phyloP scores from a whole-genome alignment of 2,329 filamentous ascomycete species.

The Venturia pyrina region DNA sequence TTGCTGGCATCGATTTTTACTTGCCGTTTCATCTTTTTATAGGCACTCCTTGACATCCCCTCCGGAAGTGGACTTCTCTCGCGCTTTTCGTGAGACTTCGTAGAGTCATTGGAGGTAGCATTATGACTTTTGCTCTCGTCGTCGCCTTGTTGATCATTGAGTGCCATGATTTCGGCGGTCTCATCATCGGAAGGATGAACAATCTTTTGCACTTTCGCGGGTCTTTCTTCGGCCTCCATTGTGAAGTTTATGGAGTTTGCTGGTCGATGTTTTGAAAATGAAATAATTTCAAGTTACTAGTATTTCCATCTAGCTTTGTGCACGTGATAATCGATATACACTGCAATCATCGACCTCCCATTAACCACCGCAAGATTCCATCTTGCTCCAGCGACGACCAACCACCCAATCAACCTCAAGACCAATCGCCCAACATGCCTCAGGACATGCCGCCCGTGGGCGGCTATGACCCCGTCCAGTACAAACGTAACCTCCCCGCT shows the following conservation, averaged over 20 bases:
- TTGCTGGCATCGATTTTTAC: constrained; percentile 68
- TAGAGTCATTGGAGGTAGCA: background rate
- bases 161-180: background rate
- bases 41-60: constrained; percentile 69
- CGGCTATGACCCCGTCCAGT: constrained; percentile 94
- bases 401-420: background rate
- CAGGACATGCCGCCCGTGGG: constrained; percentile 95
- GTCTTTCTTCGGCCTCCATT: constrained; percentile 18
- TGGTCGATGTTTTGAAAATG: background rate
- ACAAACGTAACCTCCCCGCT: constrained; percentile 92
- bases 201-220: constrained; percentile 45
- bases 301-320: too few species aligned
- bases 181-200: constrained; percentile 22
- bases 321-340: background rate
- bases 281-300: background rate
- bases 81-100: constrained; percentile 14
- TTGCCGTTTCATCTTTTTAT: constrained; percentile 65
- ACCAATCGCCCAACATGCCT: constrained; percentile 55
- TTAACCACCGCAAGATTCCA: background rate
- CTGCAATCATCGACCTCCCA: background rate
- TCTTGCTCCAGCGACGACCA: background rate
- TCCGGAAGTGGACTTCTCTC: constrained; percentile 8
- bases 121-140: constrained; percentile 1
- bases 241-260: background rate
- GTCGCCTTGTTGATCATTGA: background rate